Evolutionary conservation across 441 rosid genomes (phyloP).

Genomic region (Erysimum cheiri): DNA sequence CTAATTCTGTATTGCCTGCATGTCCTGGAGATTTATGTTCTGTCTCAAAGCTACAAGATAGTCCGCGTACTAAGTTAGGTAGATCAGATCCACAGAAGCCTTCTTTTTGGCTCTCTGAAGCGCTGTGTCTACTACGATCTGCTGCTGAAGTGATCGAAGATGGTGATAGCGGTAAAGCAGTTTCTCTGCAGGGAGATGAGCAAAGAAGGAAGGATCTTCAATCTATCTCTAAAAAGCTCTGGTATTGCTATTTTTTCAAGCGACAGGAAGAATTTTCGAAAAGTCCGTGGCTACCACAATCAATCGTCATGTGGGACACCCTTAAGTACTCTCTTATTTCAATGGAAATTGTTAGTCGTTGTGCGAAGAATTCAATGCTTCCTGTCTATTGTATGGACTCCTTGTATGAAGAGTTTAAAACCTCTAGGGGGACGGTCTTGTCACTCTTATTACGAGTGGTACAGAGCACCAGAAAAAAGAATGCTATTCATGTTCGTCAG

Average conservation of each 20-base stretch:
- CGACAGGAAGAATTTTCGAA: conserved; percentile 52
- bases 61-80: conserved; percentile 44
- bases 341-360: conserved; percentile 82
- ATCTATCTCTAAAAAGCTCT: conserved; percentile 57
- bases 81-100: conserved; percentile 41
- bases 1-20: conserved; percentile 85
- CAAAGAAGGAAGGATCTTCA: conserved; percentile 58
- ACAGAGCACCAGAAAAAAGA: conserved; percentile 63
- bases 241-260: conserved; percentile 61
- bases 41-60: conserved; percentile 58
- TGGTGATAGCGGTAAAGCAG: conserved; percentile 53
- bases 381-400: conserved; percentile 60
- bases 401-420: conserved; percentile 72
- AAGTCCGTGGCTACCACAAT: conserved; percentile 56
- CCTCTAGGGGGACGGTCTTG: conserved; percentile 74
- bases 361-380: conserved; percentile 55
- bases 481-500: conserved; percentile 77
- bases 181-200: conserved; percentile 55
- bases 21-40: conserved; percentile 58
- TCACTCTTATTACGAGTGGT: conserved; percentile 76
- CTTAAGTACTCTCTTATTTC: conserved; percentile 87
- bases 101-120: conserved; percentile 64
- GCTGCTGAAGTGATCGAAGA: conserved; percentile 66
- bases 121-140: conserved; percentile 65
- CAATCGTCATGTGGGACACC: conserved; percentile 91